Conservation (phyloP, 2,329 filamentous ascomycete species). For the Penicillium sp. region DNA sequence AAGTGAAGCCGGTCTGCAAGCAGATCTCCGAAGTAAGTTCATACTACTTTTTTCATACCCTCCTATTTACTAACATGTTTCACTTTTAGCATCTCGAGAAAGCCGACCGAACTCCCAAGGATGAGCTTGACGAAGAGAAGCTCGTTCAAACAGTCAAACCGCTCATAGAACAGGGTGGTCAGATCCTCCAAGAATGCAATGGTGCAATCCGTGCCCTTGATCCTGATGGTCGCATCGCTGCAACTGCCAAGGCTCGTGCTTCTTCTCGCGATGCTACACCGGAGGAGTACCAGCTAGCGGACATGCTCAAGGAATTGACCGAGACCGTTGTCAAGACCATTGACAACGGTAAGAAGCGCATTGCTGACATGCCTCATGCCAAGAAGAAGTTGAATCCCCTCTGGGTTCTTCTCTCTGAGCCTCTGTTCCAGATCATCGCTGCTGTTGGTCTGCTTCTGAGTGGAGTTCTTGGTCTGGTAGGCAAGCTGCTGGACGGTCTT, state of each 20-base stretch:
- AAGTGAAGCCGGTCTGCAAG: conserved; percentile 81
- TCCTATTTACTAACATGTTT: conserved; percentile 12
- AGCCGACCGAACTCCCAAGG: conserved; percentile 78
- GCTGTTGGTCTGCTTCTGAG: conserved; percentile 81
- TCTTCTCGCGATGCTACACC: conserved; percentile 75
- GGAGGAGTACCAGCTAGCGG: conserved; percentile 83
- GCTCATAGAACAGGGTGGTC: conserved; percentile 80
- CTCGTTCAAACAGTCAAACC: conserved; percentile 86
- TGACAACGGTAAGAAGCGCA: conserved; percentile 84
- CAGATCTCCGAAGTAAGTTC: conserved; percentile 74
- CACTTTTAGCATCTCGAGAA: conserved; percentile 70
- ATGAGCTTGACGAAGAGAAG: conserved; percentile 87
- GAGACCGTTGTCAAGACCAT: conserved; percentile 80
- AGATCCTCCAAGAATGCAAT: conserved; percentile 83
- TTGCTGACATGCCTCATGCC: conserved; percentile 88
- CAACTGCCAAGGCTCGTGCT: conserved; percentile 81
- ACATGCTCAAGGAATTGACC: conserved; percentile 82
- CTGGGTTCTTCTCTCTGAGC: conserved; percentile 74
- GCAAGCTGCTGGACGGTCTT: conserved; percentile 76
- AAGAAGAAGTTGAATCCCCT: conserved; percentile 95
- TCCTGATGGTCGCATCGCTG: conserved; percentile 82
- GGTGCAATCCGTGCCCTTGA: conserved; percentile 85
- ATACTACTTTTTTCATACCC: conserved; percentile 2
- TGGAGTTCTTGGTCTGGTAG: conserved; percentile 83
- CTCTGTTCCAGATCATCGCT: conserved; percentile 88